Conservation (phyloP, 2,329 filamentous ascomycete genomes). For the Calonectria pteridis region DNA sequence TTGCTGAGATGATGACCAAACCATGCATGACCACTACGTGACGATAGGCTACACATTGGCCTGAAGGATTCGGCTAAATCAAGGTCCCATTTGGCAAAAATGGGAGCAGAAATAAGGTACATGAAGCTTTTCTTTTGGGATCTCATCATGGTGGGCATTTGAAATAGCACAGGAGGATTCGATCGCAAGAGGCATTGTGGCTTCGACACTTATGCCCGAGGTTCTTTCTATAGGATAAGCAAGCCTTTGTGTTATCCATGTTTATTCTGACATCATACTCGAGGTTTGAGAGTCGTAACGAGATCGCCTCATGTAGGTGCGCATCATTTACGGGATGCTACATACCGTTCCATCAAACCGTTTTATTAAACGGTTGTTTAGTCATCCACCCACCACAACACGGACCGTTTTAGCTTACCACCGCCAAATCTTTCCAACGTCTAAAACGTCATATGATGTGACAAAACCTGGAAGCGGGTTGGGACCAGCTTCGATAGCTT, state of each 20-base stretch:
- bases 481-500: constrained; percentile 21
- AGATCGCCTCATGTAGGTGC: background rate
- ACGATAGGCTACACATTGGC: background rate
- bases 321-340: background rate
- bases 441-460: background rate
- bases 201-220: background rate
- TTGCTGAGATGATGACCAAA: background rate
- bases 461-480: constrained; percentile 13
- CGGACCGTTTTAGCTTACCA: background rate
- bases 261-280: background rate
- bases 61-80: background rate
- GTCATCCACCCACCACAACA: background rate
- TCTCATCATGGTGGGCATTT: background rate
- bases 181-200: background rate
- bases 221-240: background rate
- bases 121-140: background rate
- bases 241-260: background rate
- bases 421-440: background rate
- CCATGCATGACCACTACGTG: background rate
- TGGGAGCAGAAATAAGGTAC: background rate
- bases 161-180: background rate
- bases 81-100: background rate
- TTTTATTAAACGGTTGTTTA: background rate
- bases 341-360: background rate
- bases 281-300: background rate